These are phyloP conservation scores for Phytophthora cactorum DNA, from an alignment of 352 stramenopile species.

Conservation along the genomic window DNA sequence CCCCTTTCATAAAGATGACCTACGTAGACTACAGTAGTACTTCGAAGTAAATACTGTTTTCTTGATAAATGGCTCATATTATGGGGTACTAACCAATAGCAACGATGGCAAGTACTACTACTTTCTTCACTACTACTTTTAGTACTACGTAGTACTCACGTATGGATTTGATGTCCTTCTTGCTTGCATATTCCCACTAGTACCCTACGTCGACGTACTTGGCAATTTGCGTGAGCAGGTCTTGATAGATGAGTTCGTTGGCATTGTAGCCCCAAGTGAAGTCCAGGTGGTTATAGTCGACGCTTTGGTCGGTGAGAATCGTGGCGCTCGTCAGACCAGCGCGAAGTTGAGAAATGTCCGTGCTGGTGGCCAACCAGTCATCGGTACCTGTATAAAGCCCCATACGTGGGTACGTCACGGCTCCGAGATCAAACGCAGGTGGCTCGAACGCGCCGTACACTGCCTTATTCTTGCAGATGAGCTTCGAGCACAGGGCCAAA, in stretches of 20 bases:
- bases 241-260: slow-evolving; percentile 58
- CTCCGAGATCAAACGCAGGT: slow-evolving; percentile 48
- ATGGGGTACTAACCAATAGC: neutral
- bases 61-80: neutral
- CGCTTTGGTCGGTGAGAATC: slow-evolving; percentile 54
- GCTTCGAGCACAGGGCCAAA: slow-evolving; percentile 43
- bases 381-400: slow-evolving; percentile 56
- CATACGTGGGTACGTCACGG: slow-evolving; percentile 57
- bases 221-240: slow-evolving; percentile 62
- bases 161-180: neutral
- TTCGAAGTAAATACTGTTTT: neutral
- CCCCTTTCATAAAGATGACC: too few relatives aligned
- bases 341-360: slow-evolving; percentile 56
- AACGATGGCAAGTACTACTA: neutral
- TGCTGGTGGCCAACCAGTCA: slow-evolving; percentile 57
- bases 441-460: slow-evolving; percentile 59
- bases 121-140: neutral
- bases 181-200: slow-evolving; percentile 15
- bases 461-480: slow-evolving; percentile 64
- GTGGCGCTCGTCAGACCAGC: slow-evolving; percentile 48
- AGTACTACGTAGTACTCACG: neutral
- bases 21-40: neutral
- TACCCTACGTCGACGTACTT: slow-evolving; percentile 61
- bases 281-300: slow-evolving; percentile 72
- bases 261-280: slow-evolving; percentile 76